Conservation (phyloP, 75 land plant genomes). For the Sequoiadendron giganteum region DNA sequence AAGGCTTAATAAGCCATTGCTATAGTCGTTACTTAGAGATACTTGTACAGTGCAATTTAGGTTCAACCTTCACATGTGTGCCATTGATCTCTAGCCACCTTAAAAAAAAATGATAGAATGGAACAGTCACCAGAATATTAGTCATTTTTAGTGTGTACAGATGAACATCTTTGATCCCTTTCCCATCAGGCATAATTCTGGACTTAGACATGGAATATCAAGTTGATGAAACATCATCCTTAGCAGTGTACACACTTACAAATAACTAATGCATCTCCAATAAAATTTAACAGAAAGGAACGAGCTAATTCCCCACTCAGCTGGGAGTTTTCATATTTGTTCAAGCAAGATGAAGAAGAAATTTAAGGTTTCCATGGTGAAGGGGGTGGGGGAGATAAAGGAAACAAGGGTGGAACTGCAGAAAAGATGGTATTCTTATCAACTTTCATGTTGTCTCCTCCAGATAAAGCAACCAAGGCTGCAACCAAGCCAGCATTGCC, state of each 20-base stretch:
- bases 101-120: background rate
- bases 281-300: background rate
- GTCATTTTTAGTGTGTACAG: background rate
- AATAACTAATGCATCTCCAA: background rate
- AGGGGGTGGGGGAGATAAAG: constrained; percentile 68
- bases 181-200: background rate
- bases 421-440: constrained; percentile 77
- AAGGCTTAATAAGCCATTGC: background rate
- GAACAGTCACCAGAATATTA: background rate
- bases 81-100: background rate
- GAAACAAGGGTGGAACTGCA: constrained; percentile 70
- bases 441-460: constrained; percentile 36
- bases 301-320: background rate
- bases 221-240: background rate
- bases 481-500: constrained; percentile 85
- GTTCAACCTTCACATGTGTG: background rate
- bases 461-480: constrained; percentile 64
- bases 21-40: background rate
- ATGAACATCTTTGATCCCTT: background rate
- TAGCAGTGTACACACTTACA: background rate
- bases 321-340: background rate
- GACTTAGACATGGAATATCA: background rate
- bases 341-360: background rate
- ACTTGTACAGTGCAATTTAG: background rate
- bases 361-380: constrained; percentile 74